Base-by-base conservation (phyloP, 768 basidiomycete species). In the Daedaleopsis nitida region DNA sequence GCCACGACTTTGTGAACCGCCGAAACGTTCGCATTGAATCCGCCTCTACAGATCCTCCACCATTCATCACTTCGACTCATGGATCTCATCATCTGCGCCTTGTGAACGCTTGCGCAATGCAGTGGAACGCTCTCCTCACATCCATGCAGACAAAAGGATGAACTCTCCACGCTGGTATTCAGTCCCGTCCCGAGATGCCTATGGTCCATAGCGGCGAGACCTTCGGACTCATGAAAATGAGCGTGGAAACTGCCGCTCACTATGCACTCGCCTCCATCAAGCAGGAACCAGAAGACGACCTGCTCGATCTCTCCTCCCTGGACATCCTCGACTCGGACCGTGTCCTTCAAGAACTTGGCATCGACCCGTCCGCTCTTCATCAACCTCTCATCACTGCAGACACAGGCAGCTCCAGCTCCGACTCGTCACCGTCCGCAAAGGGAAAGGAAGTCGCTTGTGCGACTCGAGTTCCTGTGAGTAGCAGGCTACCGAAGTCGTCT, bases 81-180 rank as follows among this genome's bases (percentile, higher is more conserved):
- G 71, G 73, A 7, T 72, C 66, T 0, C 72, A 74, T 52, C 72
- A 73, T 47, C 38, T 71, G 27, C 13, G 42, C 7, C 66, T 73
- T 8, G 63, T 65, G 48, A 56, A 67, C 52, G 43, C 58, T 38
- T 60, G 65, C 37, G 67, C 64, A 1, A 49, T 49, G 50, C 39
- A 63, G 3, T 67, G 65, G 62, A 70, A 70, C 35, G n/a, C 6
- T 16, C n/a, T 37, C 1, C 37, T 59, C 10, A 38, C 1, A 0
- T 13, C 39, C n/a, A n/a, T 2, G 21, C 9, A 3, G 8, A 10
- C 9, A 9, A 45, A 16, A 43, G 19, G n/a, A 5, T 7, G 45
- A 1, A 5, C n/a, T 42, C 14, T 23, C 1, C 54, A 23, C 12
- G 57, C 49, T 1, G 56, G n/a, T 19, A 34, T 66, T 14, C 3